These are phyloP conservation scores for Physcomitrellopsis africana DNA, from an alignment of 225 moss, liverwort and hornwort species.

Conservation along the genomic window DNA sequence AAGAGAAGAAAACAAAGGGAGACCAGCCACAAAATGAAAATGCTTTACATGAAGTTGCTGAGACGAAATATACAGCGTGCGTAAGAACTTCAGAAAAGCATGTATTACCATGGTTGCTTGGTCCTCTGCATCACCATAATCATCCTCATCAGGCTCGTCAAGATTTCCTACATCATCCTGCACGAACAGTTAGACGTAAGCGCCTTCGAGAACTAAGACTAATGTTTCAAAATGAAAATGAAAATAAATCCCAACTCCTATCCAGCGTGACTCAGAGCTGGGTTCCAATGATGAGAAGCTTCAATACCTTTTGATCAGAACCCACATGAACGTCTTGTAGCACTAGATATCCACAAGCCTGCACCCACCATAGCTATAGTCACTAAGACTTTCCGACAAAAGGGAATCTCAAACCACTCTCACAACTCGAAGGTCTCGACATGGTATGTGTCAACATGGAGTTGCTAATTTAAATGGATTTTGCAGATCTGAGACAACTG, in stretches of 20 bases:
- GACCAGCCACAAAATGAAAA: constrained; percentile 4
- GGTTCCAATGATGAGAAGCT: not conserved
- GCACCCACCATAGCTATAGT: constrained; percentile 32
- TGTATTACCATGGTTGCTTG: constrained; percentile 41
- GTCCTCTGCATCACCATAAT: constrained; percentile 43
- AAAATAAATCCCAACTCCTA: not conserved
- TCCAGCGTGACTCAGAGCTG: not conserved
- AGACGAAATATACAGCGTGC: not conserved
- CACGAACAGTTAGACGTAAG: constrained; percentile 12
- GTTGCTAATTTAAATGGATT: not conserved
- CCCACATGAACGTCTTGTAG: constrained; percentile 46
- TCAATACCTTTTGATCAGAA: constrained; percentile 40
- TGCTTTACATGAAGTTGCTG: constrained; percentile 1
- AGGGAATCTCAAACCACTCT: not conserved
- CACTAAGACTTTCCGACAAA: constrained; percentile 9
- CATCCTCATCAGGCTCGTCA: constrained; percentile 31
- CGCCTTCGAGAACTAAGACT: not conserved
- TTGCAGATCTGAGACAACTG: not conserved
- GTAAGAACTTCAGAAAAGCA: constrained; percentile 9
- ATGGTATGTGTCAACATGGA: constrained; percentile 7
- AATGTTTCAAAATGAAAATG: not conserved
- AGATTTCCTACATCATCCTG: constrained; percentile 34
- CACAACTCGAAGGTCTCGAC: constrained; percentile 2
- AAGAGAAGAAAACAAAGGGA: constrained; percentile 15
- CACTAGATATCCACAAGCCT: constrained; percentile 52